Evolutionary conservation across 257 asterid genomes (phyloP), one percentile per base, ranked within the genome.

Genomic region (Solanum lignicaule): DNA sequence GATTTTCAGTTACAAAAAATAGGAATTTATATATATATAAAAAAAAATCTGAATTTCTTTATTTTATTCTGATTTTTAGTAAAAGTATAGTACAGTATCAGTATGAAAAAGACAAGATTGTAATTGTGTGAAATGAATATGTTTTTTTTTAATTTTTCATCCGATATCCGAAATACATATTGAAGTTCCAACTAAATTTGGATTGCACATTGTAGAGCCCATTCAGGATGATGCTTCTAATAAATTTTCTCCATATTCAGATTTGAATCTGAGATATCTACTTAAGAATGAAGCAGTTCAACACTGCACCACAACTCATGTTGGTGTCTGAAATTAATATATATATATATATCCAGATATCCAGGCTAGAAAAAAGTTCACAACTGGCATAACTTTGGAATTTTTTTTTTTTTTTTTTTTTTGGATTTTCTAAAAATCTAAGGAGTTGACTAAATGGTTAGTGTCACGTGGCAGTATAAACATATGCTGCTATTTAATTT

Each of bases 381-480:
- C 73, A 86, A 86, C 85, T 87, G 88, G 92, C 87, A n/a, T 85
- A 88, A 85, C 33, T 16, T 11, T 36, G 72, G 35, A 76, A n/a
- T n/a, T n/a, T 33, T 27, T 36, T 5, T 13, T 5, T 5, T 55
- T n/a, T 33, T 12, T n/a, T 16, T 1, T 14, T 48, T 52, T 52
- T 66, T 68, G 46, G 68, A 43, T 75, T 6, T 31, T 76, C 68
- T 88, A 88, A 87, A 87, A 93, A 93, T 91, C 94, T 89, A 68
- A 93, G 93, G 93, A 41, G 95, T 93, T 94, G 96, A 95, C 96
- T 82, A 36, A 43, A 7, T 65, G 27, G 43, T 48, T 84, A 66
- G 69, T 21, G 3, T 18, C 82, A 73, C 33, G 84, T 72, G 89
- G 89, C 27, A 82, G 29, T 82, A 43, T 48, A 79, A 58, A 46